phyloP scores from a whole-genome alignment of 2,329 filamentous ascomycete genomes.

The Fusarium goolgardi region DNA sequence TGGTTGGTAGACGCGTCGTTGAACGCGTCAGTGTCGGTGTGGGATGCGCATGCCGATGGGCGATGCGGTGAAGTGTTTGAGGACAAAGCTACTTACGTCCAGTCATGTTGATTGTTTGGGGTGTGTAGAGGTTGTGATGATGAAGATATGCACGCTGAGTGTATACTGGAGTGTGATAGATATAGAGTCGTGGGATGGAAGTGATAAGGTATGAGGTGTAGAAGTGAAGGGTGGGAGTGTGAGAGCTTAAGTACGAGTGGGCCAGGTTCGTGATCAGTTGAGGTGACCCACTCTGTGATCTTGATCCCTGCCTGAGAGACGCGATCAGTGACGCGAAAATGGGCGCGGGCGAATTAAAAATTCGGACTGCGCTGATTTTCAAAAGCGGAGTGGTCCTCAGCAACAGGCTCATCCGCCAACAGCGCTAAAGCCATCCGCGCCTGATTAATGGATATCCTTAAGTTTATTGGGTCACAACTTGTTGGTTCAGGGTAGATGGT shows the following conservation, averaged over 20 bases:
- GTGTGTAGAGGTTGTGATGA: constrained; percentile 27
- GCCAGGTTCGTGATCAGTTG: constrained; percentile 54
- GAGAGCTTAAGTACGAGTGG: constrained; percentile 56
- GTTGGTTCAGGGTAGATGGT: constrained; percentile 1
- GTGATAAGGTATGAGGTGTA: constrained; percentile 25
- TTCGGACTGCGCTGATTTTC: constrained; percentile 27
- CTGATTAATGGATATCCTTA: background rate
- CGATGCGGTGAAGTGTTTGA: constrained; percentile 2
- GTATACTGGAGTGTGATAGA: constrained; percentile 22
- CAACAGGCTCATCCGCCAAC: constrained; percentile 5
- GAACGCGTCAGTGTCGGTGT: background rate
- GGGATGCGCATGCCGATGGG: background rate
- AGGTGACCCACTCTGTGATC: constrained; percentile 37
- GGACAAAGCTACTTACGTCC: constrained; percentile 71
- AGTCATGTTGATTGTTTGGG: constrained; percentile 69
- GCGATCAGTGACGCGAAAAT: constrained; percentile 42
- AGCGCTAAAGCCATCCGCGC: background rate
- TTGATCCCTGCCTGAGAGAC: constrained; percentile 40
- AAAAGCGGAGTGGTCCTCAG: constrained; percentile 24
- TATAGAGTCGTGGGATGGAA: constrained; percentile 32
- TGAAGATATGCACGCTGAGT: constrained; percentile 29
- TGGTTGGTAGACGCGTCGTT: constrained; percentile 58
- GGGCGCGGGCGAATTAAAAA: constrained; percentile 38
- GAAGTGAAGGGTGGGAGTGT: constrained; percentile 44
- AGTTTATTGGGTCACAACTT: background rate